Percentiles rank a stretch among this genome's conserved stretches.
Evolutionary conservation across 345 rosid genomes (phyloP).

Genomic region (Populus alba): DNA sequence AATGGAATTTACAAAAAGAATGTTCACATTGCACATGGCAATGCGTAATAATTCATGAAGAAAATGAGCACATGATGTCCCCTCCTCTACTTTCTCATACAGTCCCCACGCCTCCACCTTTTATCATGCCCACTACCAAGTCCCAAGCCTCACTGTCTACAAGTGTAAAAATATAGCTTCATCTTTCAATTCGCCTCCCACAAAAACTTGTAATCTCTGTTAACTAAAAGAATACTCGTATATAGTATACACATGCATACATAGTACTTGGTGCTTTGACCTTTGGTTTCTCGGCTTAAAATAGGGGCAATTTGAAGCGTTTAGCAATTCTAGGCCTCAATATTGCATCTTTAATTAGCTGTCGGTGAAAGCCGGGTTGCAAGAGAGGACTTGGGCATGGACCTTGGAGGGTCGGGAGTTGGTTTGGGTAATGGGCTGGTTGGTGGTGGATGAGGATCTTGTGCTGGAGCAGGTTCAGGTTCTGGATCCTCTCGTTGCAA

Average conservation of each 20-base stretch:
- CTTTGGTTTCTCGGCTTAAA: background rate
- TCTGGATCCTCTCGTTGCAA: slow-evolving; percentile 53
- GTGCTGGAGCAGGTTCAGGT: slow-evolving; percentile 61
- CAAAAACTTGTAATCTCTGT: background rate
- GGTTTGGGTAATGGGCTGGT: slow-evolving; percentile 67
- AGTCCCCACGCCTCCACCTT: slow-evolving; percentile 15
- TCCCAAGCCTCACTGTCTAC: background rate
- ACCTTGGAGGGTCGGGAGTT: slow-evolving; percentile 73
- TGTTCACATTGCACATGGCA: slow-evolving; percentile 4
- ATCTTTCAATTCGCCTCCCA: background rate
- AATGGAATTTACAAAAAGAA: background rate
- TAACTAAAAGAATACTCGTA: background rate
- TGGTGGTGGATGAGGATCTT: slow-evolving; percentile 49
- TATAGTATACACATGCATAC: background rate
- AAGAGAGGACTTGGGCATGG: slow-evolving; percentile 69
- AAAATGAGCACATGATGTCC: background rate
- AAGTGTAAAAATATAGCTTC: slow-evolving; percentile 23
- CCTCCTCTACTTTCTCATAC: slow-evolving; percentile 21
- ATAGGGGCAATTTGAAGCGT: slow-evolving; percentile 28
- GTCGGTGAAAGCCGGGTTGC: slow-evolving; percentile 56
- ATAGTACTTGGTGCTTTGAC: background rate
- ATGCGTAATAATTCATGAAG: background rate
- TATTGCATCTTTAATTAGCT: slow-evolving; percentile 21
- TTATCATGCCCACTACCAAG: background rate
- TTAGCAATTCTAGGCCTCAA: slow-evolving; percentile 32